A percentile compares a stretch with the other conserved stretches of the same genome.
These are phyloP conservation scores for Panicum miliaceum DNA, from an alignment of 176 grass and related monocot genomes.

Conservation along the genomic window DNA sequence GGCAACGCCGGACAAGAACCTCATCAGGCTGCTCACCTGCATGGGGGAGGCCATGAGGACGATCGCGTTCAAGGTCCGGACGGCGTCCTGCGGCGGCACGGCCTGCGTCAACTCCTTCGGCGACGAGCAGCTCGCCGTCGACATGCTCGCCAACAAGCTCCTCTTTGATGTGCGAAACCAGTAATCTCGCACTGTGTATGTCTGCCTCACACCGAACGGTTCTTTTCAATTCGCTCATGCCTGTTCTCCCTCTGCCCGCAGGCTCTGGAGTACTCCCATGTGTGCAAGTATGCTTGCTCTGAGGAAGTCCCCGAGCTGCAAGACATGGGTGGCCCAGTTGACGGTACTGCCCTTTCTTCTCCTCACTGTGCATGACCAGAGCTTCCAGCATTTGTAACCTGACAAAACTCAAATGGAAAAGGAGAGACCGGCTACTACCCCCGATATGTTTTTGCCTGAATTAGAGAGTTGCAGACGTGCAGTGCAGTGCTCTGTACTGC, in stretches of 20 bases:
- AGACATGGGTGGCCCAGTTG: slow-evolving; percentile 93
- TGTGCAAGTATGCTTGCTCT: slow-evolving; percentile 98
- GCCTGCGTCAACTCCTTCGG: slow-evolving; percentile 95
- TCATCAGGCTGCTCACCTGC: slow-evolving; percentile 84
- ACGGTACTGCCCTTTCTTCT: slow-evolving; percentile 59
- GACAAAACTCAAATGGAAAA: background rate
- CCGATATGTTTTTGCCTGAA: background rate
- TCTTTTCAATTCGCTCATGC: background rate
- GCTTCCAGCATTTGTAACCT: background rate
- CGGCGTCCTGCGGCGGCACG: slow-evolving; percentile 84
- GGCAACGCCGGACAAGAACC: slow-evolving; percentile 87
- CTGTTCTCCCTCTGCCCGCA: background rate
- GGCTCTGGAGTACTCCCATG: slow-evolving; percentile 89
- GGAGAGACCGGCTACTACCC: background rate
- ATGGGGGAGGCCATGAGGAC: slow-evolving; percentile 98
- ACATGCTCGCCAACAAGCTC: slow-evolving; percentile 89
- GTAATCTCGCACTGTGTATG: background rate
- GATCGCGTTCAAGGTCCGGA: slow-evolving; percentile 93
- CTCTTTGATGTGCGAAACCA: slow-evolving; percentile 69
- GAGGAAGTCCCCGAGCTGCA: slow-evolving; percentile 96
- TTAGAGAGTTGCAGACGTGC: background rate
- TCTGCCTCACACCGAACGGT: background rate
- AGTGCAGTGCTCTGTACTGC: background rate
- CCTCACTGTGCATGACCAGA: background rate
- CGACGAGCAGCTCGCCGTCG: slow-evolving; percentile 96